Evolutionary conservation across 306 rosid genomes (phyloP), one percentile per base, ranked within the genome.

Genomic region (Acacia confusa): DNA sequence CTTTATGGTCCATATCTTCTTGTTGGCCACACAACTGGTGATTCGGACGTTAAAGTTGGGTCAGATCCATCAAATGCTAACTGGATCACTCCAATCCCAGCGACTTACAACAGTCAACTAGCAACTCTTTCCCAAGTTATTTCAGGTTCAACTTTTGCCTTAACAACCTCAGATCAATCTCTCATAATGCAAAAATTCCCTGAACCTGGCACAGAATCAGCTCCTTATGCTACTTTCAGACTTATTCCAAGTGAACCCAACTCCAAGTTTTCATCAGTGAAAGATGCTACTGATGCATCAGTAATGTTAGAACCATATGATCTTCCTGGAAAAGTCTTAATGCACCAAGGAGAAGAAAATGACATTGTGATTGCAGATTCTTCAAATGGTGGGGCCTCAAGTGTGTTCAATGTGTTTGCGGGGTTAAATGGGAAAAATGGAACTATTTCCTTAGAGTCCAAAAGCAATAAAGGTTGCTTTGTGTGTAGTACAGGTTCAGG

Each of bases 391-490:
- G 76, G n/a, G 15, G 70, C 74, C 44, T 76, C 85, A 58, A 81
- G 87, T 40, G 78, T 72, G 48, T 95, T 93, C 60, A 83, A 20
- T 44, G 20, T 87, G 74, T 85, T 85, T 70, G 68, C 82, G 4
- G 97, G 97, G 72, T 84, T 95, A 87, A 90, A 60, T 60, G 66
- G 66, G 0, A 17, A 60, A 60, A 60, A 11, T 10, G 66, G 66
- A 60, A 60, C 32, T 25, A 4, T 60, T n/a, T 60, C 66, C 66
- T 12, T 60, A 11, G 66, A 60, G 27, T 25, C 66, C 32, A 24
- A 60, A 60, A 24, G 66, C 66, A 60, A 60, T 60, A 4, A 60
- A 25, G 66, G 34, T 60, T 60, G 66, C 66, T 60, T 22, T 25
- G 17, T 58, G 32, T 58, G 17, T 2, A 60, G 66, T 60, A 10